A percentile compares a stretch with the other conserved stretches of the same genome.
These are phyloP conservation scores for Royoungia palumana DNA, from an alignment of 768 basidiomycete genomes.

Conservation along the genomic window DNA sequence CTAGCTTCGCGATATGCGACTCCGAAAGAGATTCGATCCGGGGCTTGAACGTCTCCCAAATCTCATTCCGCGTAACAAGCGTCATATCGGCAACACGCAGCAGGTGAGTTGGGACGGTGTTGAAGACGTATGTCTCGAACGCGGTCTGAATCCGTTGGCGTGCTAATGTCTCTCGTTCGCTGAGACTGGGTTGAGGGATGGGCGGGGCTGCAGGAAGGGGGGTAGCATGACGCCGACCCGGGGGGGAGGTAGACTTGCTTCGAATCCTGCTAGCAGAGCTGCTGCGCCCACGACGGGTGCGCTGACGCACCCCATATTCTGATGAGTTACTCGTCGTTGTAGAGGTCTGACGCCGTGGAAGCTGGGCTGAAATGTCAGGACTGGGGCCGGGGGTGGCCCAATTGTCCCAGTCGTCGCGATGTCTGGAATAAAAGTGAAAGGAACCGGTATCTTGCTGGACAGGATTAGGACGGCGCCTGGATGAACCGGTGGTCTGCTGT, in stretches of 20 bases:
- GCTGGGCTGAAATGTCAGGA: constrained; percentile 14
- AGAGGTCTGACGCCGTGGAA: constrained; percentile 19
- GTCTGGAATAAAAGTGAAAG: constrained; percentile 14
- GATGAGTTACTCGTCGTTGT: constrained; percentile 14
- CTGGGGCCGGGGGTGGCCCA: constrained; percentile 9
- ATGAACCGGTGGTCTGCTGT: constrained; percentile 2
- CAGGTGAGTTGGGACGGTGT: constrained; percentile 24
- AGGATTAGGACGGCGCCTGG: constrained; percentile 19
- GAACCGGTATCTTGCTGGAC: constrained; percentile 4
- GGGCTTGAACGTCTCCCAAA: constrained; percentile 18
- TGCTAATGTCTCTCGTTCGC: constrained; percentile 17
- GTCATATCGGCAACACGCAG: constrained; percentile 23
- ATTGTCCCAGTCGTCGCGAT: constrained; percentile 22
- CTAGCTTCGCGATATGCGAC: constrained; percentile 20
- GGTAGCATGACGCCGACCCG: constrained; percentile 13
- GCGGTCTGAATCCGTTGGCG: constrained; percentile 20
- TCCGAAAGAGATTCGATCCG: constrained; percentile 21
- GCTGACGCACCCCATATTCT: constrained; percentile 15
- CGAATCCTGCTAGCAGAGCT: constrained; percentile 15
- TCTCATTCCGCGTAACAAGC: constrained; percentile 16
- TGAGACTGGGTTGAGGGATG: constrained; percentile 20
- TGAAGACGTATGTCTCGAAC: constrained; percentile 26
- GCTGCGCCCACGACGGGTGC: constrained; percentile 18
- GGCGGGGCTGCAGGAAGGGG: constrained; percentile 11
- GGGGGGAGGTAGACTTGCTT: constrained; percentile 19